Conservation (phyloP, 257 asterid genomes). For the Ligustrum vulgare region DNA sequence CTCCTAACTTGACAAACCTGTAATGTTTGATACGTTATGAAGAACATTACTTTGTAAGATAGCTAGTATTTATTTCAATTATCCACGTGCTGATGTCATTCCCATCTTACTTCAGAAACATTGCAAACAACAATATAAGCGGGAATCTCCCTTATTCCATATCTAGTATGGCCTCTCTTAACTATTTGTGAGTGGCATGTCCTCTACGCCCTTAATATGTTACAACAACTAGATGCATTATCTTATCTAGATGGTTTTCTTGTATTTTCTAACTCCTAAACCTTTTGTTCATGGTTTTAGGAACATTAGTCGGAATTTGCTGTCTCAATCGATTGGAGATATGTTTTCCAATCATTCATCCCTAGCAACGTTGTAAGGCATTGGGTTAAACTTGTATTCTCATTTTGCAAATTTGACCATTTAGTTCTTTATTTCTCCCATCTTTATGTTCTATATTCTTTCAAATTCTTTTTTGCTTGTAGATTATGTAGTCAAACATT, state of each 20-base stretch:
- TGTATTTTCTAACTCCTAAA: slow-evolving; percentile 28
- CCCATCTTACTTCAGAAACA: slow-evolving; percentile 64
- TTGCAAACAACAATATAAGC: slow-evolving; percentile 76
- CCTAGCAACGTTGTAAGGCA: slow-evolving; percentile 66
- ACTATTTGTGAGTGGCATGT: slow-evolving; percentile 67
- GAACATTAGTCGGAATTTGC: slow-evolving; percentile 70
- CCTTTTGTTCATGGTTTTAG: slow-evolving; percentile 41
- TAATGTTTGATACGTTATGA: slow-evolving; percentile 38
- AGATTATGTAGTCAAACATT: not conserved
- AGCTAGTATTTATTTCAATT: slow-evolving; percentile 18
- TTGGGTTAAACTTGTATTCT: slow-evolving; percentile 5
- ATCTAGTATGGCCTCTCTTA: slow-evolving; percentile 50
- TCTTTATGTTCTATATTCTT: too few relatives aligned
- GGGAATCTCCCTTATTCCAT: slow-evolving; percentile 86
- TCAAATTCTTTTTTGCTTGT: not conserved
- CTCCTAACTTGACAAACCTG: slow-evolving; percentile 85
- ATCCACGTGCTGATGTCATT: slow-evolving; percentile 16
- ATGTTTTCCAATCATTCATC: slow-evolving; percentile 69
- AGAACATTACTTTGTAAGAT: slow-evolving; percentile 18
- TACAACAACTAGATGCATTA: slow-evolving; percentile 16
- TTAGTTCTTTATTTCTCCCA: not conserved
- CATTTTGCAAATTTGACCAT: slow-evolving; percentile 6
- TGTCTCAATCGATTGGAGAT: slow-evolving; percentile 81
- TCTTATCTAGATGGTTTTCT: slow-evolving; percentile 20
- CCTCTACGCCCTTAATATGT: slow-evolving; percentile 21